Evolutionary conservation across 345 rosid species (phyloP).

Genomic region (Dimocarpus longan): DNA sequence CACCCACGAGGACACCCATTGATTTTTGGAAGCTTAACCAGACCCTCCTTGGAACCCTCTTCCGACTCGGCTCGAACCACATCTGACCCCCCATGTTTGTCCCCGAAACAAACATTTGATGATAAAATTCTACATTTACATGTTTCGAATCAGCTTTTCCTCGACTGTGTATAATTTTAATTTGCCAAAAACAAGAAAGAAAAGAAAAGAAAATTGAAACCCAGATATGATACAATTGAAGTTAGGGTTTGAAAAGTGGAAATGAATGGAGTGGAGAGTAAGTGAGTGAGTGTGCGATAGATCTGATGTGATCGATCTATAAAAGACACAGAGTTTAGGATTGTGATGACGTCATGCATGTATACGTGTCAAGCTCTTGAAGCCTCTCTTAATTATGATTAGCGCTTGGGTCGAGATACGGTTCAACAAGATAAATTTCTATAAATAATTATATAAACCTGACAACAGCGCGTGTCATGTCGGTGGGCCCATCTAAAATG

Average conservation of each 20-base stretch:
- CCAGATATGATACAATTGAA: background rate
- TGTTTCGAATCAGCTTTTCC: background rate
- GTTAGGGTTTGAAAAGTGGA: constrained; percentile 7
- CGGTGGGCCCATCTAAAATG: too few species aligned
- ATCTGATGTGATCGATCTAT: background rate
- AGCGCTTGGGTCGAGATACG: background rate
- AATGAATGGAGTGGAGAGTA: background rate
- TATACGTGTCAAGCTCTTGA: background rate
- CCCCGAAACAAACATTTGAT: constrained; percentile 24
- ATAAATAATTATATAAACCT: too few species aligned
- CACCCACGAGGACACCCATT: constrained; percentile 96
- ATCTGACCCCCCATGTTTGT: constrained; percentile 44
- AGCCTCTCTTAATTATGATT: background rate
- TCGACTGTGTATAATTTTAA: background rate
- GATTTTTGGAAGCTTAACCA: constrained; percentile 74
- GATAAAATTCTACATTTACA: constrained; percentile 30
- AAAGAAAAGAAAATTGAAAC: background rate
- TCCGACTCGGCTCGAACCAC: constrained; percentile 41
- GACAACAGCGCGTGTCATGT: too few species aligned
- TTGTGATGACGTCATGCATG: background rate
- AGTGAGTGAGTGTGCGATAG: background rate
- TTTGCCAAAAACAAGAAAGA: background rate
- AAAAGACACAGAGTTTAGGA: background rate
- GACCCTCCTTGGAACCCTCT: constrained; percentile 57
- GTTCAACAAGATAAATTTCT: too few species aligned